A percentile compares a stretch with the other conserved stretches of the same genome.
Conservation (phyloP, 805 yeast genomes). For the Pichia gijzeniarum region DNA sequence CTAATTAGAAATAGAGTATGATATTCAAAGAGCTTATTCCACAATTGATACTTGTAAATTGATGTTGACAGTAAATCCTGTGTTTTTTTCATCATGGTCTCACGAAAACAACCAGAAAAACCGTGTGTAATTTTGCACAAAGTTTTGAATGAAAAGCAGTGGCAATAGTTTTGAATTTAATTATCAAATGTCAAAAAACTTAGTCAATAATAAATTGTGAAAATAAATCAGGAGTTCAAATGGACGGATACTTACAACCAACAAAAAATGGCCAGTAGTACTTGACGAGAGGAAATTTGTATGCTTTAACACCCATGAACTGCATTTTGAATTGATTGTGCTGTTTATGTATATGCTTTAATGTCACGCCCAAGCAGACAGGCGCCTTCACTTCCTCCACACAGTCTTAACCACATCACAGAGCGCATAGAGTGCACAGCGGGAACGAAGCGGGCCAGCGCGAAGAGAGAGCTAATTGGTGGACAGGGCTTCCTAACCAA, state of each 20-base stretch:
- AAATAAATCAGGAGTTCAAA: neutral
- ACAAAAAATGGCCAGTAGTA: slow-evolving; percentile 85
- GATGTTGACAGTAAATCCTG: too few relatives aligned
- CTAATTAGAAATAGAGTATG: neutral
- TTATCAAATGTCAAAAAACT: neutral
- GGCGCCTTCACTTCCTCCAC: too few relatives aligned
- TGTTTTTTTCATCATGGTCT: too few relatives aligned
- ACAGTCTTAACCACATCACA: too few relatives aligned
- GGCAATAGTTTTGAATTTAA: too few relatives aligned
- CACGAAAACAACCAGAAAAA: too few relatives aligned
- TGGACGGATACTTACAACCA: slow-evolving; percentile 53
- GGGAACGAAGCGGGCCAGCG: neutral
- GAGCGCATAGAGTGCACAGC: neutral
- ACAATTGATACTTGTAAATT: too few relatives aligned
- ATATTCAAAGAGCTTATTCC: too few relatives aligned
- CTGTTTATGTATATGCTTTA: neutral
- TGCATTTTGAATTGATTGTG: slow-evolving; percentile 21
- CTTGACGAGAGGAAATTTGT: slow-evolving; percentile 41
- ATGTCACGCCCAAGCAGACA: neutral
- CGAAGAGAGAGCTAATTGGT: too few relatives aligned
- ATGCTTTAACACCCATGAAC: slow-evolving; percentile 31
- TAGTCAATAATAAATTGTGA: neutral
- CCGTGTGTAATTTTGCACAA: too few relatives aligned
- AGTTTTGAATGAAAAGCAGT: too few relatives aligned
- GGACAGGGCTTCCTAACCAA: too few relatives aligned